Evolutionary conservation across 306 rosid species (phyloP), one percentile per base, ranked within the genome.

Genomic region (Benincasa hispida): DNA sequence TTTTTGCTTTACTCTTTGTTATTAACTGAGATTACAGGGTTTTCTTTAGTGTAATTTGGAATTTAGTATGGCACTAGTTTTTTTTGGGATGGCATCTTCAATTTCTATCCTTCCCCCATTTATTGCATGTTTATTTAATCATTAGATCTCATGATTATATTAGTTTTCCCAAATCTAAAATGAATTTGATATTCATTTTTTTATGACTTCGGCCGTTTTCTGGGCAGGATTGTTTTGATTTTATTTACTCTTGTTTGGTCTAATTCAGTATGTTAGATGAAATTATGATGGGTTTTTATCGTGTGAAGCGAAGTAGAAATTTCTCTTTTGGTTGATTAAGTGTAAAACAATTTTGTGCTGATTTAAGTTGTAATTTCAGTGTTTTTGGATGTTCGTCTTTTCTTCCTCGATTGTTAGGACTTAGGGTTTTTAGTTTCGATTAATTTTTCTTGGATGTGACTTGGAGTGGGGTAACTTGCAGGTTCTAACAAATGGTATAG

Each of bases 401-500:
- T 50, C n/a, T 34, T 22, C 9, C 6, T 74, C 22, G 47, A 22
- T 53, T 51, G 6, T 34, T 51, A 7, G 63, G 6, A 13, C 2
- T 54, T 54, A 4, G 65, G 13, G 1, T 32, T 32, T 18, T 41
- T 34, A 2, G 63, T 24, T 55, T n/a, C 14, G 47, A 55, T 54
- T 50, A 19, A 5, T 22, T 53, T 35, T 55, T 41, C 28, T 18
- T 48, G 39, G 39, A 47, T 70, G n/a, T 70, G 58, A 25, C 0
- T 47, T 70, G 37, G 76, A 34, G 10, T 70, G 75, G 53, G 56
- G 22, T 10, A 25, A 67, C 8, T 17, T 80, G 77, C 83, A 93
- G 98, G 97, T 94, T 79, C 96, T 94, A 58, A 92, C 98, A 19
- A 94, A 94, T 74, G 98, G 98, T 55, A 94, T 94, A 77, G 98